Evolutionary conservation across 371 early-diverging fungal genomes (phyloP), one percentile per base, ranked within the genome.

Genomic region (Mortierella sp.): DNA sequence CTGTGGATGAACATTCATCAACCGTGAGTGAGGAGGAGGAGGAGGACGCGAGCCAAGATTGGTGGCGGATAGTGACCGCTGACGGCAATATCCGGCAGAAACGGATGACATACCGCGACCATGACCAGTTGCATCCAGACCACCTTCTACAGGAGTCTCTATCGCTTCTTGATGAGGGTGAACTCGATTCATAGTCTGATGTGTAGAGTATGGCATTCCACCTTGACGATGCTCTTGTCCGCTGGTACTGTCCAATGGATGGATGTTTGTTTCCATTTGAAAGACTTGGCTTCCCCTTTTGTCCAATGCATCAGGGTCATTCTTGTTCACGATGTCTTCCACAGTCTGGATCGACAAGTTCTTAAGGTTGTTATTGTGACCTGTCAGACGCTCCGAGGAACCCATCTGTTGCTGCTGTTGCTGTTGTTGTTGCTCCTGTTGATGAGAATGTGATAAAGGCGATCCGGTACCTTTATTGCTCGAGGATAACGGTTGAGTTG

Each of bases 141-240:
- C 19, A 12, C 24, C 64, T 3, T 44, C 64, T 5, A 21, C 21
- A 7, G 55, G 56, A 27, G 24, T 54, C 1, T 72, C 67, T 12
- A 56, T 52, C n/a, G 44, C 34, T 21, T 50, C 56, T 34, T 62
- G 67, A 3, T 19, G 32, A 26, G 73, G 73, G 46, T 73, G 58
- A 0, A 73, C 73, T 1, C 73, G 67, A 44, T 73, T 66, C 73
- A 73, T 73, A 0, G 73, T 73, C 49, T 73, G 73, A 34, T 73
- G 72, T 23, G 60, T 50, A 7, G 37, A 34, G 37, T n/a, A n/a
- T n/a, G n/a, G n/a, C n/a, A n/a, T n/a, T n/a, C n/a, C n/a, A n/a
- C n/a, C n/a, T n/a, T n/a, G n/a, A n/a, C n/a, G n/a, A n/a, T n/a
- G n/a, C n/a, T n/a, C n/a, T n/a, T n/a, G n/a, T n/a, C n/a, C n/a